Percentiles rank a stretch among this genome's conserved stretches.
Evolutionary conservation across 768 basidiomycete species (phyloP).

Genomic region (Rhodotorula kratochvilovae): DNA sequence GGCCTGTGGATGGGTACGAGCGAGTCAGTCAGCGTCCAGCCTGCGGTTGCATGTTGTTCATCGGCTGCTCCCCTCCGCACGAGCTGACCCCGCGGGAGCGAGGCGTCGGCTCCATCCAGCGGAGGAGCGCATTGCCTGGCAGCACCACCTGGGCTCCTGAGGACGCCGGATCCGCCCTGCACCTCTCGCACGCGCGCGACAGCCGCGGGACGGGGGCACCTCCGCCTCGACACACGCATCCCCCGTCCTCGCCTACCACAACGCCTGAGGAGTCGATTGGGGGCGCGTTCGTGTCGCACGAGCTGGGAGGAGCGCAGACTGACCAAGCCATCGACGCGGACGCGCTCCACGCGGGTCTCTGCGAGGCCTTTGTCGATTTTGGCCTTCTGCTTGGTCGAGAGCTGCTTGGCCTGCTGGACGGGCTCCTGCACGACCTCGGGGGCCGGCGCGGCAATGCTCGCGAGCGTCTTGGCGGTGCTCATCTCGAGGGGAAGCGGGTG

Average conservation of each 20-base stretch:
- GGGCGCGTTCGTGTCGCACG: too few species aligned
- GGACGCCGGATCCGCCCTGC: too few species aligned
- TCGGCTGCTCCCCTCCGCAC: background rate
- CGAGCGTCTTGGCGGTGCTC: slow-evolving; percentile 29
- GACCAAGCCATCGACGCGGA: slow-evolving; percentile 41
- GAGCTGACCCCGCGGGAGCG: background rate
- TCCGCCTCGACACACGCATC: too few species aligned
- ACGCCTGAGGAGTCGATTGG: background rate
- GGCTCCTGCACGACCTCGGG: slow-evolving; percentile 9
- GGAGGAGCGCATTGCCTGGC: too few species aligned
- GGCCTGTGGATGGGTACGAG: slow-evolving; percentile 14
- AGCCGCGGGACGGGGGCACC: too few species aligned
- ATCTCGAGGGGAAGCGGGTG: background rate
- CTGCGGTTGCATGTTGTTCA: background rate
- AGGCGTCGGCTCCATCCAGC: too few species aligned
- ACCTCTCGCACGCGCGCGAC: too few species aligned
- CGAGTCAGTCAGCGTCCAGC: background rate
- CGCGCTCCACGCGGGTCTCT: slow-evolving; percentile 24
- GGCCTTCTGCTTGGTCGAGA: slow-evolving; percentile 19
- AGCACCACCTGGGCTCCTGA: too few species aligned
- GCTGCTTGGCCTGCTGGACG: slow-evolving; percentile 10
- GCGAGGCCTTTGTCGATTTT: slow-evolving; percentile 29
- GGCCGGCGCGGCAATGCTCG: slow-evolving; percentile 27
- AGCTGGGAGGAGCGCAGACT: background rate
- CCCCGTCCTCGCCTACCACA: too few species aligned